A percentile compares a stretch with the other conserved stretches of the same genome.
Conservation (phyloP, 495 filamentous ascomycete genomes). For the Monascus purpureus region DNA sequence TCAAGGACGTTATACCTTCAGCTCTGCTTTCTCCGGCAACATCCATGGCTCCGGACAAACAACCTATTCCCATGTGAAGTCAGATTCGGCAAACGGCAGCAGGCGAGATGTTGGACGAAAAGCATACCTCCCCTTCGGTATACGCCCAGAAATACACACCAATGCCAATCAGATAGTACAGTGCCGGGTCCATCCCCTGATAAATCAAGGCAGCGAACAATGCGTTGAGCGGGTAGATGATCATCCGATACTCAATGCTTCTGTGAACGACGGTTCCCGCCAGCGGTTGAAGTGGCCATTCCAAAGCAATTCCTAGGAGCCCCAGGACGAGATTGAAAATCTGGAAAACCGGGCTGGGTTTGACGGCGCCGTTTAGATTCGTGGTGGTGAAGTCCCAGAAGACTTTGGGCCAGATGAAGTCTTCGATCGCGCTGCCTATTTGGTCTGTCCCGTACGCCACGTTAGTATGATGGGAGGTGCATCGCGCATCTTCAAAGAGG, state of each 20-base stretch:
- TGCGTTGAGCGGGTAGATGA: slow-evolving; percentile 70
- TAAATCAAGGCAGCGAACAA: slow-evolving; percentile 68
- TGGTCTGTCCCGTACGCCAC: slow-evolving; percentile 57
- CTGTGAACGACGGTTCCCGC: slow-evolving; percentile 62
- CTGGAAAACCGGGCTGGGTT: slow-evolving; percentile 79
- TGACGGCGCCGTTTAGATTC: slow-evolving; percentile 73
- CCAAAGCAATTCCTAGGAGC: slow-evolving; percentile 66
- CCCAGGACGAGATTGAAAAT: slow-evolving; percentile 90
- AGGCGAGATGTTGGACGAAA: not conserved
- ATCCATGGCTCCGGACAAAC: slow-evolving; percentile 48
- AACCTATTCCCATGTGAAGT: slow-evolving; percentile 18
- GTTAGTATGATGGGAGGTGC: too few species aligned
- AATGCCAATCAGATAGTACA: slow-evolving; percentile 86
- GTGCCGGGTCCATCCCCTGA: slow-evolving; percentile 78
- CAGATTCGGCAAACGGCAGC: slow-evolving; percentile 3
- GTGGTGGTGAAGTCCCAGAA: slow-evolving; percentile 97
- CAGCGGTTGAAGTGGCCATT: slow-evolving; percentile 66
- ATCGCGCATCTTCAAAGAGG: too few species aligned
- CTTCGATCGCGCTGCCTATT: slow-evolving; percentile 66
- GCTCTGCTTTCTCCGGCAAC: slow-evolving; percentile 21
- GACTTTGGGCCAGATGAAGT: slow-evolving; percentile 97
- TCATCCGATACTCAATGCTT: slow-evolving; percentile 72
- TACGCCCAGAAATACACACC: slow-evolving; percentile 93
- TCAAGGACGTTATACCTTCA: slow-evolving; percentile 24
- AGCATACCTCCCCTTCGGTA: slow-evolving; percentile 83